Conservation (phyloP, 2,329 filamentous ascomycete genomes). For the Coleophoma crateriformis region DNA sequence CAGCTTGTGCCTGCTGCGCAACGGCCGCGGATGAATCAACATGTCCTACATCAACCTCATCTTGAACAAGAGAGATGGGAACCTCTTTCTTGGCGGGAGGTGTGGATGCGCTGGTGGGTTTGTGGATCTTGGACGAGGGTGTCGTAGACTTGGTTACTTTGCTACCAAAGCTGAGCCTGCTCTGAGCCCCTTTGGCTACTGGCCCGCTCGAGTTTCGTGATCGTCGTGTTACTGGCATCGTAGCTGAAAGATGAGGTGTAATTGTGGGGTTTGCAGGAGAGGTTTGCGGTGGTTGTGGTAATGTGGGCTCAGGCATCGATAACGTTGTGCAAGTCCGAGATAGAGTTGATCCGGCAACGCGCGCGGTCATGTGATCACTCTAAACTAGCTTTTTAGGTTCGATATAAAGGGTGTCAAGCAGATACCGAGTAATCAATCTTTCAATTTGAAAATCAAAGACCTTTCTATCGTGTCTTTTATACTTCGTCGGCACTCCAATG, state of each 20-base stretch:
- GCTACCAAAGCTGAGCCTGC: slow-evolving; percentile 59
- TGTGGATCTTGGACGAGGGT: slow-evolving; percentile 10
- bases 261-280: no score
- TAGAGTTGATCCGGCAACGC: no score
- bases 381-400: no score
- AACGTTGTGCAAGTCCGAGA: no score
- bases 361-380: no score
- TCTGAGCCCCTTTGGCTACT: slow-evolving; percentile 34
- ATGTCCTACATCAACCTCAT: slow-evolving; percentile 9
- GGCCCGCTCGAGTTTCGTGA: slow-evolving; percentile 29
- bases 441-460: no score
- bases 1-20: slow-evolving; percentile 12
- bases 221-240: slow-evolving; percentile 37
- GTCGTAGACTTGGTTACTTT: slow-evolving; percentile 52
- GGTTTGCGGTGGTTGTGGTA: no score
- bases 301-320: no score
- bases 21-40: slow-evolving; percentile 10
- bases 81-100: slow-evolving; percentile 4
- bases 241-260: background rate
- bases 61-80: background rate
- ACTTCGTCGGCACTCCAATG: no score
- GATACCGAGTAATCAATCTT: no score
- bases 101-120: slow-evolving; percentile 1
- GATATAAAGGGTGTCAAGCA: no score
- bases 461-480: no score